Evolutionary conservation across 257 asterid genomes (phyloP).

Genomic region (Osmanthus fragrans): DNA sequence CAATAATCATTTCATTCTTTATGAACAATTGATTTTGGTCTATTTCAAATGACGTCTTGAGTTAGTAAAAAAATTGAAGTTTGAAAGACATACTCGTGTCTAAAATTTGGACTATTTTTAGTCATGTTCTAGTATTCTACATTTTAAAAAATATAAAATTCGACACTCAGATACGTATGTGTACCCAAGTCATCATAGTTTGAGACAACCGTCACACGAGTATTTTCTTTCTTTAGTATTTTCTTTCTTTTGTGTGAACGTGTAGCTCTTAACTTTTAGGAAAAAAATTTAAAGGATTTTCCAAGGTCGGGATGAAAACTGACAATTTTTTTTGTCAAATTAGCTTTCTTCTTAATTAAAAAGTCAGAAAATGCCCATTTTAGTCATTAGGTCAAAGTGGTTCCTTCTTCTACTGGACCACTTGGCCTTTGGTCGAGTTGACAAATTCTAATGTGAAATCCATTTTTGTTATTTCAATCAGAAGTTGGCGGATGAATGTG

Average conservation of each 20-base stretch:
- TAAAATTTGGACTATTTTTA: no score
- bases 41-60: no score
- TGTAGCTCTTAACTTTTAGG: constrained; percentile 15
- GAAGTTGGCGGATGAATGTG: constrained; percentile 75
- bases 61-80: no score
- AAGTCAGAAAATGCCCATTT: background rate
- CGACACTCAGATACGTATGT: no score
- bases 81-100: no score
- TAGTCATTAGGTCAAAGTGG: background rate
- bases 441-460: background rate
- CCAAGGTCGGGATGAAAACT: background rate
- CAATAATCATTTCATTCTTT: no score
- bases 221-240: constrained; percentile 18
- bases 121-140: no score
- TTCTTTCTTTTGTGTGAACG: constrained; percentile 8
- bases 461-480: constrained; percentile 36
- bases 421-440: background rate
- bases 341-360: background rate
- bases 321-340: background rate
- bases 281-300: background rate
- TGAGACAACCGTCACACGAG: background rate
- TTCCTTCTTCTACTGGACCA: background rate
- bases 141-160: no score
- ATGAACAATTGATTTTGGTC: no score
- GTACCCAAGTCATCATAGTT: no score